These are phyloP conservation scores for Spergularia azorica DNA, from an alignment of 179 eudicot genomes.

Conservation along the genomic window DNA sequence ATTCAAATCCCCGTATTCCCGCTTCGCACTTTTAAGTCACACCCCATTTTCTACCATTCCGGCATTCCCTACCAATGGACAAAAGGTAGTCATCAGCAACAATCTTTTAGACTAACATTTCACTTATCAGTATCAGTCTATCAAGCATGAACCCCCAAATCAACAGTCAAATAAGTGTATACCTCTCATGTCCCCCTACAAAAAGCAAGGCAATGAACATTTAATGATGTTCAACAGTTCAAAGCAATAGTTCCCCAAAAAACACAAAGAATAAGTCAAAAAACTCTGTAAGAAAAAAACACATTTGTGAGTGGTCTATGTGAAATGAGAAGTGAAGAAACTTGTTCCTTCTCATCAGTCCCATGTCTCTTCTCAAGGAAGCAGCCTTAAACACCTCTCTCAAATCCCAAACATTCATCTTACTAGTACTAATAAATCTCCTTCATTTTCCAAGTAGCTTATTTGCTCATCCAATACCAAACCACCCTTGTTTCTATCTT, in stretches of 20 bases:
- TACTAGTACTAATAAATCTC: neutral
- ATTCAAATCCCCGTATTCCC: too few species aligned
- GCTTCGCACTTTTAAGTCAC: too few species aligned
- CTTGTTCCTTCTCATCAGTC: neutral
- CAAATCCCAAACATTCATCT: neutral
- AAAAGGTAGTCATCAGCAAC: too few species aligned
- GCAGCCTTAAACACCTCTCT: constrained; percentile 1
- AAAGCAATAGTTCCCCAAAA: constrained; percentile 20
- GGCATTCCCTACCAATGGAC: too few species aligned
- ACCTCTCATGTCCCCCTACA: neutral
- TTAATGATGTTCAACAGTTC: neutral
- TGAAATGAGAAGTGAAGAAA: constrained; percentile 17
- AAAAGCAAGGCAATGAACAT: neutral
- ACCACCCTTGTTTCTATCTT: too few species aligned
- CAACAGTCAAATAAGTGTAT: too few species aligned
- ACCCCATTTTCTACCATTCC: too few species aligned
- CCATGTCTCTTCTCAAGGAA: constrained; percentile 23
- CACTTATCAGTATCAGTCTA: too few species aligned
- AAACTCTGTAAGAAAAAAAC: neutral
- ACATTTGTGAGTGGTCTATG: constrained; percentile 14
- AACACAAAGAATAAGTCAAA: constrained; percentile 20
- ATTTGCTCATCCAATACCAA: constrained; percentile 5
- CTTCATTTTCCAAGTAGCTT: constrained; percentile 1
- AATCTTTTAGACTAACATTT: too few species aligned
- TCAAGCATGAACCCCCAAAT: neutral